These are phyloP conservation scores for Arthrobotrys pseudoclavata DNA, from an alignment of 2,329 filamentous ascomycete genomes.

Conservation along the genomic window DNA sequence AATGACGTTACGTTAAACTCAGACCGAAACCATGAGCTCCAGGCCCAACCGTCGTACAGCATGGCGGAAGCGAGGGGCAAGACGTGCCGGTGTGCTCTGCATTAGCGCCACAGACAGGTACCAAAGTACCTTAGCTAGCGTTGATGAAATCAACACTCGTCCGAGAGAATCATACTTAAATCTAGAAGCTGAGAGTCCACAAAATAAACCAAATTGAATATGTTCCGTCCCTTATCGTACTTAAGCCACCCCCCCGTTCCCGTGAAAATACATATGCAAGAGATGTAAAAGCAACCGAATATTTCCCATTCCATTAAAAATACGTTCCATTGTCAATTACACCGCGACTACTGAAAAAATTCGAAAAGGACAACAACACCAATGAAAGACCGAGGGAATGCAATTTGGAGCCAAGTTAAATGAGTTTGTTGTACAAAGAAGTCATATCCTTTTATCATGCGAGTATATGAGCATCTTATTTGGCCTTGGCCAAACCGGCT, in stretches of 20 bases:
- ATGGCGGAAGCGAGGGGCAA: slow-evolving; percentile 28
- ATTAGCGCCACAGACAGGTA: slow-evolving; percentile 33
- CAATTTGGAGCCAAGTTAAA: slow-evolving; percentile 45
- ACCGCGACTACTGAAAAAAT: slow-evolving; percentile 25
- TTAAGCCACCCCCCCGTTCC: slow-evolving; percentile 6
- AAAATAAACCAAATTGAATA: slow-evolving; percentile 14
- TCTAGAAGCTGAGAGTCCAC: not conserved
- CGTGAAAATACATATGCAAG: slow-evolving; percentile 24
- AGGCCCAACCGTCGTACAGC: slow-evolving; percentile 6
- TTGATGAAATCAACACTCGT: not conserved
- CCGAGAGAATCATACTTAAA: not conserved
- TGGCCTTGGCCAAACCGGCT: slow-evolving; percentile 89
- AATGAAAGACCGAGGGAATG: slow-evolving; percentile 45
- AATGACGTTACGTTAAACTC: slow-evolving; percentile 22
- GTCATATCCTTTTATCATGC: slow-evolving; percentile 15
- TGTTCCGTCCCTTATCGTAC: slow-evolving; percentile 33
- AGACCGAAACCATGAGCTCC: slow-evolving; percentile 6
- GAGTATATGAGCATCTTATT: slow-evolving; percentile 48
- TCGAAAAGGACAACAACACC: slow-evolving; percentile 39
- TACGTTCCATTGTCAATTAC: slow-evolving; percentile 23
- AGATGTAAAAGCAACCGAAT: slow-evolving; percentile 26
- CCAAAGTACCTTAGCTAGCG: not conserved
- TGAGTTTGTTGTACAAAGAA: slow-evolving; percentile 57
- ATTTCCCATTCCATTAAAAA: slow-evolving; percentile 43
- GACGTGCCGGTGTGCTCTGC: slow-evolving; percentile 37